Conservation (phyloP, 768 basidiomycete species). For the Albatrellus ellisii region DNA sequence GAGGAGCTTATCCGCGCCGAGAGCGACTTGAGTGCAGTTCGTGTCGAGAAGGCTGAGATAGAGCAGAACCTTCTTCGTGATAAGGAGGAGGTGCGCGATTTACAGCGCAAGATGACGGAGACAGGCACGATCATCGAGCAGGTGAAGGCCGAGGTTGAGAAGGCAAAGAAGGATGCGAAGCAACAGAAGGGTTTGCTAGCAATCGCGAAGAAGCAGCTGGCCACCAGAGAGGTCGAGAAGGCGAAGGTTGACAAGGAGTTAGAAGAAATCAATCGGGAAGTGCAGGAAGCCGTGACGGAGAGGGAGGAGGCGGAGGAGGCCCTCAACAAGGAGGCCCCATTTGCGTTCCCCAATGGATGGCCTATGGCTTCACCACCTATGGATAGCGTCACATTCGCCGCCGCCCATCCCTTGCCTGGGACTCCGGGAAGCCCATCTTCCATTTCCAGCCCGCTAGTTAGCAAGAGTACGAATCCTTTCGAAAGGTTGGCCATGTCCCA, state of each 20-base stretch:
- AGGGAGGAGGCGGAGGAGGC: constrained; percentile 41
- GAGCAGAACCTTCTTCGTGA: constrained; percentile 80
- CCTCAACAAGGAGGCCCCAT: constrained; percentile 23
- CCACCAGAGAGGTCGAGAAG: constrained; percentile 67
- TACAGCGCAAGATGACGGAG: constrained; percentile 78
- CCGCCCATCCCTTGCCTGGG: constrained; percentile 56
- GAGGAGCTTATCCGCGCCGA: constrained; percentile 82
- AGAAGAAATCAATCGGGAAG: constrained; percentile 47
- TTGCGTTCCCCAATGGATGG: constrained; percentile 17
- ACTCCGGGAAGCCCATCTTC: constrained; percentile 45
- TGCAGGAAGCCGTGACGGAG: constrained; percentile 38
- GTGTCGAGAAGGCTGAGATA: constrained; percentile 84
- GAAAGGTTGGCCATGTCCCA: constrained; percentile 47
- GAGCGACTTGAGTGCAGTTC: constrained; percentile 80
- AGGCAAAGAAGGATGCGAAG: constrained; percentile 83
- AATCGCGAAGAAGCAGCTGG: constrained; percentile 89
- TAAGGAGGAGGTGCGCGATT: constrained; percentile 84
- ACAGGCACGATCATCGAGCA: constrained; percentile 57
- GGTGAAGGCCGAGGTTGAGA: constrained; percentile 69
- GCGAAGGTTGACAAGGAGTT: constrained; percentile 61
- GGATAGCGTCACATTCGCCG: constrained; percentile 44
- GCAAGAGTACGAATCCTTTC: constrained; percentile 88
- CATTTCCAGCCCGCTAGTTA: constrained; percentile 26
- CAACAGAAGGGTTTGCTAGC: constrained; percentile 94
- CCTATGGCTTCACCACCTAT: constrained; percentile 20